phyloP scores from a whole-genome alignment of 805 yeast species.

The Pichia thaimueangensis region DNA sequence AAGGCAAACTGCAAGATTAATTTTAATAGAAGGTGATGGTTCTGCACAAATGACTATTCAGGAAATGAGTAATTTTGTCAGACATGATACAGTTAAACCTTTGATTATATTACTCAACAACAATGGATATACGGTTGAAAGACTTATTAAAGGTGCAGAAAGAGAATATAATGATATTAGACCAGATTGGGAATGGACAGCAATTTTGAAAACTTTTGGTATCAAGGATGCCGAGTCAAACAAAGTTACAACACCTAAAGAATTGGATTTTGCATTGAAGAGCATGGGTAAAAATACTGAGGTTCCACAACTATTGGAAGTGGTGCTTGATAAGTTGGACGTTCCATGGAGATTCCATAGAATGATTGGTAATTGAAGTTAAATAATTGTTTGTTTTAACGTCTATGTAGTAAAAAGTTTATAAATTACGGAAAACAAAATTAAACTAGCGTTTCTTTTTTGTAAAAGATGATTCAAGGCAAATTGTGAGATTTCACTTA shows the following conservation, averaged over 20 bases:
- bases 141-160: conserved; percentile 73
- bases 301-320: conserved; percentile 45
- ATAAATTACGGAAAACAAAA: too few relatives aligned
- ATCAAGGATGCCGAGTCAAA: conserved; percentile 30
- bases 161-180: conserved; percentile 77
- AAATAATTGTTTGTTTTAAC: too few relatives aligned
- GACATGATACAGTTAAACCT: conserved; percentile 57
- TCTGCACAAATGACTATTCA: conserved; percentile 93
- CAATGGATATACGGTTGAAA: conserved; percentile 85
- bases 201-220: conserved; percentile 61
- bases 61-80: conserved; percentile 39
- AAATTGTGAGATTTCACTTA: too few relatives aligned
- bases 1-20: conserved; percentile 40
- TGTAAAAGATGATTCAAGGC: too few relatives aligned
- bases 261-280: conserved; percentile 32
- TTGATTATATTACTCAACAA: conserved; percentile 74
- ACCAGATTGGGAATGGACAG: conserved; percentile 76
- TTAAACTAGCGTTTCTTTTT: too few relatives aligned
- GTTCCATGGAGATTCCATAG: conserved; percentile 55
- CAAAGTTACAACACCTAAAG: conserved; percentile 34
- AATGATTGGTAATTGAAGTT: conserved; percentile 27
- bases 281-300: conserved; percentile 25
- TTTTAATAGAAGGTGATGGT: conserved; percentile 85
- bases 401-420: too few relatives aligned
- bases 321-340: conserved; percentile 52